These are phyloP conservation scores for Rhodotorula sp. DNA, from an alignment of 1,284 basidiomycete species.

Conservation along the genomic window DNA sequence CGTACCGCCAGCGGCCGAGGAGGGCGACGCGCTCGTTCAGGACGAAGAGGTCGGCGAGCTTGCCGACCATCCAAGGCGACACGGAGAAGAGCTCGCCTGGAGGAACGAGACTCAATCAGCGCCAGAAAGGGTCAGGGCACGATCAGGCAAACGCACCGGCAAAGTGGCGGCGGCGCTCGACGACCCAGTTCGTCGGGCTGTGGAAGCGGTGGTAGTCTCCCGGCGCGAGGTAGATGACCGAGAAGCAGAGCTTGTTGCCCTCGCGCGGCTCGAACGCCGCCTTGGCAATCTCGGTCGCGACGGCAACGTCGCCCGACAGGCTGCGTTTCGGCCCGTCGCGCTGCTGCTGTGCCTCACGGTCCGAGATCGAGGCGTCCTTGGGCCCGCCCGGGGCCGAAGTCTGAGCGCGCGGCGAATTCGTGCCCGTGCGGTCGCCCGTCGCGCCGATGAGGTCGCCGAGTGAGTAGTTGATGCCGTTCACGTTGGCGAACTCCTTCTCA, in stretches of 20 bases:
- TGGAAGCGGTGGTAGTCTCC: constrained; percentile 99
- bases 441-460: constrained; percentile 70
- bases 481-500: constrained; percentile 87
- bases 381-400: neutral
- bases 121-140: neutral
- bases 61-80: constrained; percentile 90
- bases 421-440: neutral
- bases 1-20: constrained; percentile 92
- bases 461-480: constrained; percentile 96
- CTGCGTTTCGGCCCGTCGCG: constrained; percentile 17
- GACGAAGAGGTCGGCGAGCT: constrained; percentile 90
- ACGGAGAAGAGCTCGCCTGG: constrained; percentile 91
- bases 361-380: constrained; percentile 24
- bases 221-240: constrained; percentile 95
- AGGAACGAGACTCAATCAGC: neutral
- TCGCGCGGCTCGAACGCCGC: constrained; percentile 21
- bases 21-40: constrained; percentile 96
- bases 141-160: constrained; percentile 60
- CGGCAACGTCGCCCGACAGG: constrained; percentile 30
- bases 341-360: constrained; percentile 9
- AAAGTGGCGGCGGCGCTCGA: constrained; percentile 92
- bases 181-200: constrained; percentile 93
- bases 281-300: constrained; percentile 36
- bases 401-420: too few species aligned
- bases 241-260: constrained; percentile 72